Percentiles rank a stretch among this genome's conserved stretches.
Evolutionary conservation across 2,329 filamentous ascomycete genomes (phyloP).

Genomic region (Alternaria alternata): DNA sequence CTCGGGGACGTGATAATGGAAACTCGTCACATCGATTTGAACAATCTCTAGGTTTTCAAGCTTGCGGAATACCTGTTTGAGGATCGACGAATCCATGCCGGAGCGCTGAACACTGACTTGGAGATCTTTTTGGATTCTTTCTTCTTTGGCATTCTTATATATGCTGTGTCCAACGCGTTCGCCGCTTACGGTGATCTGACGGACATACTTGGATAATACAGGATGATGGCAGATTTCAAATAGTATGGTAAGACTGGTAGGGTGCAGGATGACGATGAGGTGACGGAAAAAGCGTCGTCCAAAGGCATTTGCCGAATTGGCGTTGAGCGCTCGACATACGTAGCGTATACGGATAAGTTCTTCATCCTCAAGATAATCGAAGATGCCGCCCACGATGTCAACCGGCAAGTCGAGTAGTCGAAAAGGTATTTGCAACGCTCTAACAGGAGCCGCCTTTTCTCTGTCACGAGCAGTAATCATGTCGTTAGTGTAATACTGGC

Average conservation of each 20-base stretch:
- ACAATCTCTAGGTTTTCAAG: too few species aligned
- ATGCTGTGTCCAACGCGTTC: background rate
- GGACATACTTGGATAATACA: background rate
- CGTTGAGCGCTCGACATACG: background rate
- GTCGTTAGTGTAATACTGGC: background rate
- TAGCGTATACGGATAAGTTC: background rate
- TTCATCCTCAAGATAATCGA: background rate
- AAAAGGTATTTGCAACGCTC: background rate
- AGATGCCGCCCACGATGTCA: background rate
- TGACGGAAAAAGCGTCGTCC: background rate
- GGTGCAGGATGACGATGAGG: background rate
- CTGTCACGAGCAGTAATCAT: background rate
- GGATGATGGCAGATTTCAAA: background rate
- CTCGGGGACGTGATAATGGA: too few species aligned
- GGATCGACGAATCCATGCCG: too few species aligned
- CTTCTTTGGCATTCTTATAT: too few species aligned
- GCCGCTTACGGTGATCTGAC: background rate
- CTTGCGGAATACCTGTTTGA: too few species aligned
- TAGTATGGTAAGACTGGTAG: background rate
- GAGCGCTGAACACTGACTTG: too few species aligned
- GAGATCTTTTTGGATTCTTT: too few species aligned
- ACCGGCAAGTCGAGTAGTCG: background rate
- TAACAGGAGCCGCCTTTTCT: background rate
- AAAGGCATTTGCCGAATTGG: background rate
- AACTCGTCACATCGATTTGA: too few species aligned